phyloP scores from a whole-genome alignment of 306 rosid species.

The Dalbergia cochinchinensis region DNA sequence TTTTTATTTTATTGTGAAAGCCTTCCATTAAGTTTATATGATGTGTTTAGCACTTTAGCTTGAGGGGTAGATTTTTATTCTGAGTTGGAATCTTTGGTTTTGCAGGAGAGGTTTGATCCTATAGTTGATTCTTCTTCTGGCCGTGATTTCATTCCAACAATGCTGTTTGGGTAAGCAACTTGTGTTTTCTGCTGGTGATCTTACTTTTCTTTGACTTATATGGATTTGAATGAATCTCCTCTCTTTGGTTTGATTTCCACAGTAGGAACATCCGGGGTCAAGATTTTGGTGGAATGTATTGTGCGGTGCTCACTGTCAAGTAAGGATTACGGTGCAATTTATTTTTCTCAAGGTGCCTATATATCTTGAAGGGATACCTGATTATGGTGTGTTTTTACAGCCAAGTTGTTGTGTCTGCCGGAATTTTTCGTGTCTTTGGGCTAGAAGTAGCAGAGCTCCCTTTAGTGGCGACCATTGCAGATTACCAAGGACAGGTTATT shows the following conservation, averaged over 20 bases:
- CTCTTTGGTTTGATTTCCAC: constrained; percentile 45
- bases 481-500: constrained; percentile 86
- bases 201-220: not conserved
- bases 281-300: constrained; percentile 89
- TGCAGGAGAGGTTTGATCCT: constrained; percentile 89
- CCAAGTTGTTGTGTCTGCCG: constrained; percentile 76
- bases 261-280: constrained; percentile 81
- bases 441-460: constrained; percentile 94
- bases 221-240: constrained; percentile 5
- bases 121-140: constrained; percentile 81
- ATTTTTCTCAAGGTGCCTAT: not conserved
- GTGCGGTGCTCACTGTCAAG: constrained; percentile 91
- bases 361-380: not conserved
- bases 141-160: constrained; percentile 84
- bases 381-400: constrained; percentile 52
- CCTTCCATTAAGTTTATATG: not conserved
- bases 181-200: not conserved
- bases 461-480: constrained; percentile 80
- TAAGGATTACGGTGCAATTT: constrained; percentile 50
- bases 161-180: constrained; percentile 82
- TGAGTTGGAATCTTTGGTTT: constrained; percentile 16
- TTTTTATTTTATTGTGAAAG: not conserved
- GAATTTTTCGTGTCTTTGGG: constrained; percentile 87
- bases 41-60: constrained; percentile 10
- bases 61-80: not conserved